Evolutionary conservation across 768 basidiomycete genomes (phyloP).

Genomic region (Mycena indigotica): DNA sequence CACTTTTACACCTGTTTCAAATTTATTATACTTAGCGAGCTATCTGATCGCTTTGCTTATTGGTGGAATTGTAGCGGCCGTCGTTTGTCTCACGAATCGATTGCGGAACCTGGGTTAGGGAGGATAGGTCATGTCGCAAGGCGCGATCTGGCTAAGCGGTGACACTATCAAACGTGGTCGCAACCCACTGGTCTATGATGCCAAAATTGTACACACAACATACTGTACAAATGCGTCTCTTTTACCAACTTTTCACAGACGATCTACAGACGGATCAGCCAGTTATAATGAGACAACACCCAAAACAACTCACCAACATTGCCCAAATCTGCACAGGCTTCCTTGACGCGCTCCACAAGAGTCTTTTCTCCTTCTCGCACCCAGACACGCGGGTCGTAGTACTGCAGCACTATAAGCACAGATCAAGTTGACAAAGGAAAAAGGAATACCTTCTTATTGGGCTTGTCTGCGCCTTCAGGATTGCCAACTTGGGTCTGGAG

Average conservation of each 20-base stretch:
- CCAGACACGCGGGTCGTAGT: slow-evolving; percentile 97
- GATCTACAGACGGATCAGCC: background rate
- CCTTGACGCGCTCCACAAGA: slow-evolving; percentile 81
- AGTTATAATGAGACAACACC: background rate
- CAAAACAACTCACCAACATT: slow-evolving; percentile 28
- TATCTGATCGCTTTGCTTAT: background rate
- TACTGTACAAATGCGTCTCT: too few species aligned
- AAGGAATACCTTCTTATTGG: slow-evolving; percentile 89
- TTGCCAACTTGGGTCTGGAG: slow-evolving; percentile 91
- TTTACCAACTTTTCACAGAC: background rate
- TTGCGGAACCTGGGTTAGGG: too few species aligned
- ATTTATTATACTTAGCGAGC: background rate
- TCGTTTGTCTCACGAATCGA: too few species aligned
- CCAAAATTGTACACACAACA: too few species aligned
- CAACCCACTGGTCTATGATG: too few species aligned
- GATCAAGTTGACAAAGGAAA: background rate
- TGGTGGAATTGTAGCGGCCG: too few species aligned
- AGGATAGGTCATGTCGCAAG: too few species aligned
- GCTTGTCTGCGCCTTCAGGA: slow-evolving; percentile 95
- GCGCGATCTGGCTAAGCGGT: too few species aligned
- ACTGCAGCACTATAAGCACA: slow-evolving; percentile 40
- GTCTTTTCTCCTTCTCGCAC: slow-evolving; percentile 99
- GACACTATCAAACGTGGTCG: too few species aligned
- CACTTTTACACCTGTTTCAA: background rate
- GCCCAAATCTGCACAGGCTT: slow-evolving; percentile 90